Evolutionary conservation across 1,284 basidiomycete genomes (phyloP), one percentile per base, ranked within the genome.

Genomic region (Puccinia coronata): DNA sequence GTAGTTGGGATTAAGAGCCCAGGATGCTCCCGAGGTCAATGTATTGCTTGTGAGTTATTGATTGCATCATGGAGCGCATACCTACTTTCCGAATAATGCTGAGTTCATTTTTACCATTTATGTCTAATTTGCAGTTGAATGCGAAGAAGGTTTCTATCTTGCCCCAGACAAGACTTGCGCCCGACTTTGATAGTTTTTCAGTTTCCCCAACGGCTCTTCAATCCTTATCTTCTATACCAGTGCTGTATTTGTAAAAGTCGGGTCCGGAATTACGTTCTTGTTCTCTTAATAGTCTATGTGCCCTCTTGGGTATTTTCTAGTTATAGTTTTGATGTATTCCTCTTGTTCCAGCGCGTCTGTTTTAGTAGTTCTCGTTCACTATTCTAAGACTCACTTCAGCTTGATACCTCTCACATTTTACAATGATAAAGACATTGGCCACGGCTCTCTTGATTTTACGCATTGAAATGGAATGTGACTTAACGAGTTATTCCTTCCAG

Each of bases 21-120:
- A 4, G 76, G 76, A 28, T 78, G 76, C 36, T 47, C 63, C 16
- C 47, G 14, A 34, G 63, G 76, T 39, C 76, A 70, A 78, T 78
- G 76, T 36, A 55, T 78, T 53, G 76, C 76, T 36, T 78, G 76
- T 78, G 36, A 41, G 76, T 78, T 20, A 47, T 9, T 61, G 34
- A n/a, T 18, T 18, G 18, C 59, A 9, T 36, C 9, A 23, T 61
- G 6, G 9, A 18, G 11, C n/a, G 12, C 34, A 9, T 8, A 39
- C 9, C 12, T 0, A 39, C 18, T 36, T 34, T 14, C n/a, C n/a
- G n/a, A 41, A 14, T 12, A 1, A 23, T 39, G 11, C 36, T 53
- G 20, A 53, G 4, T 20, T 23, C 39, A 61, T 9, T 25, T 23
- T 20, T n/a, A 31, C 11, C 25, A 4, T 5, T 78, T 31, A 11